Evolutionary conservation across 1,284 basidiomycete species (phyloP), one percentile per base, ranked within the genome.

Genomic region (Blastosporella zonata): DNA sequence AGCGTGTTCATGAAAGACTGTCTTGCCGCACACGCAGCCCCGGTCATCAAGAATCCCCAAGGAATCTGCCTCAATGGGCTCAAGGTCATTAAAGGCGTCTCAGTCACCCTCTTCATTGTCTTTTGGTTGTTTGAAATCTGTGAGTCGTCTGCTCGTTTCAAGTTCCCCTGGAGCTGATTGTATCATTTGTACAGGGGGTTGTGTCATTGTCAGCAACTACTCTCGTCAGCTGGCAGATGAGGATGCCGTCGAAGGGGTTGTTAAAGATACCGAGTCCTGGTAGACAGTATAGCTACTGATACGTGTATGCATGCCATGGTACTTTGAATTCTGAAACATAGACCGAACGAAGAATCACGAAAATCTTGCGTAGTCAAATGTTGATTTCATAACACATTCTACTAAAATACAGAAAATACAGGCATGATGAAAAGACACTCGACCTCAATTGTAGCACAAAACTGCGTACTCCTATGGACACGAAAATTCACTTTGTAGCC

Each of bases 71-170:
- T 62, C 21, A 59, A 67, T 39, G 68, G 68, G 20, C 63, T 68
- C 27, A 60, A 63, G 31, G 55, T 74, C 27, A 51, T 71, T 54
- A 73, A 72, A 52, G 67, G 64, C 27, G 61, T 74, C 37, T 62
- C 69, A 49, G 61, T 73, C 49, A 62, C 59, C 20, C 49, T 71
- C 20, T 73, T 73, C 58, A 60, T 73, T 41, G 47, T 70, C 53
- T 63, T 68, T 33, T 74, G 70, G 71, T 54, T 74, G 51, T 63
- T 74, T 52, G 71, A 73, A 55, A 69, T 70, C 46, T 75, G 72
- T 73, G 47, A 52, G 72, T 66, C 29, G 8, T 10, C n/a, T 18
- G 37, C 23, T 25, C 28, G 17, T 12, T 31, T 47, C n/a, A 4
- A 38, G 13, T 25, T 20, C 40, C 33, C 33, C 1, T 23, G 12